Evolutionary conservation across 2,329 filamentous ascomycete genomes (phyloP), one percentile per base, ranked within the genome.

Genomic region (Aspergillus fijiensis): DNA sequence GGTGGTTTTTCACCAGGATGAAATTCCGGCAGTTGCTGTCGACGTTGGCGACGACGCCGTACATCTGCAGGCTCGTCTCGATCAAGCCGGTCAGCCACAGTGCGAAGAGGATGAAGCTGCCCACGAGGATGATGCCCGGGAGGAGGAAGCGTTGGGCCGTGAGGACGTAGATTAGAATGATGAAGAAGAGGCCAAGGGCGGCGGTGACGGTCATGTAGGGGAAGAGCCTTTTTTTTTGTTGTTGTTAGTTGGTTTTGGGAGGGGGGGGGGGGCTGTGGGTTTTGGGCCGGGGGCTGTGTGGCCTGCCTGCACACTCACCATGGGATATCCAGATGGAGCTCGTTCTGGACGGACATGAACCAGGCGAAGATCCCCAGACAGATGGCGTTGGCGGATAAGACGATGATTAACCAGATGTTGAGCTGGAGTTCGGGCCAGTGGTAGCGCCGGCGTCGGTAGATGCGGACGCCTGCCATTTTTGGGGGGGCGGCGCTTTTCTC

Each of bases 341-440:
- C 79, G 45, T 80, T 76, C 72, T 88, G 86, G 23, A 86, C 82
- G 2, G 75, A 67, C 72, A 88, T 83, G 67, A 88, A 87, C 73
- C 82, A 81, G 19, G 84, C 81, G 68, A 84, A 87, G 49, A 88
- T 80, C 7, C 86, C 86, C 2, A 88, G 75, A 57, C 86, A 81
- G 55, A 82, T 81, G 27, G 83, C 80, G 11, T 84, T 84, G 2
- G 82, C 81, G 0, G 80, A 82, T 16, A 88, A 78, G 71, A 88
- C 86, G 65, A 87, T 77, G 66, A 88, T 82, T 56, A 85, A 83
- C 86, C 86, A 89, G 68, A 87, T 74, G 68, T 88, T 87, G 65
- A 89, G 80, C 68, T 87, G 85, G 52, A 84, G 77, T 72, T 88
- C 85, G 2, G 86, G 86, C 86, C 86, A 89, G 76, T 82, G 83